A percentile compares a stretch with the other conserved stretches of the same genome.
Conservation (phyloP, 805 yeast genomes). For the Schwanniomyces vanrijiae region DNA sequence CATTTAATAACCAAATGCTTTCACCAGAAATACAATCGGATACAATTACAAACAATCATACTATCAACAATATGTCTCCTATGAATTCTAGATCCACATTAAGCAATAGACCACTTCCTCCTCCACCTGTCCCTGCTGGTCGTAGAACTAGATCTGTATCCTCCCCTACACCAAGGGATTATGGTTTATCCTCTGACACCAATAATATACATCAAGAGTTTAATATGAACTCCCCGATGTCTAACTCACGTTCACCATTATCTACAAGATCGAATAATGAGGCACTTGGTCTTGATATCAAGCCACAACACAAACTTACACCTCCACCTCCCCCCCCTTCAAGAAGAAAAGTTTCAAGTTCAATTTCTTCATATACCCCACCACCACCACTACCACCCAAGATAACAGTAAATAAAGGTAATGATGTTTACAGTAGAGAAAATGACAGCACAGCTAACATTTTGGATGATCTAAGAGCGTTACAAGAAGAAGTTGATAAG, state of each 20-base stretch:
- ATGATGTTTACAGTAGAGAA: background rate
- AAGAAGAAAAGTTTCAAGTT: slow-evolving; percentile 24
- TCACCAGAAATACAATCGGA: slow-evolving; percentile 12
- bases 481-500: slow-evolving; percentile 69
- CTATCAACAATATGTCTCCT: slow-evolving; percentile 34
- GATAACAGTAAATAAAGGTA: slow-evolving; percentile 9
- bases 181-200: slow-evolving; percentile 10
- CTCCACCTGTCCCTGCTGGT: slow-evolving; percentile 36
- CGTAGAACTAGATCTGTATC: slow-evolving; percentile 35
- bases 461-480: slow-evolving; percentile 61
- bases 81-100: slow-evolving; percentile 12
- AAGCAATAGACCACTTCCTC: slow-evolving; percentile 18
- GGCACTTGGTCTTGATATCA: background rate
- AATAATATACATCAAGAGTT: background rate
- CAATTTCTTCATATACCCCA: background rate
- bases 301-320: background rate
- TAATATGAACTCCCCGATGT: slow-evolving; percentile 10
- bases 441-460: slow-evolving; percentile 48
- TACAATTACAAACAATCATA: slow-evolving; percentile 27
- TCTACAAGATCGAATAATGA: slow-evolving; percentile 22
- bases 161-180: slow-evolving; percentile 24
- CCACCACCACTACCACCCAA: slow-evolving; percentile 33
- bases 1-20: slow-evolving; percentile 44
- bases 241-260: slow-evolving; percentile 27
- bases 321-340: slow-evolving; percentile 40